Conservation (phyloP, 495 filamentous ascomycete species). For the Bathelium albidoporum region DNA sequence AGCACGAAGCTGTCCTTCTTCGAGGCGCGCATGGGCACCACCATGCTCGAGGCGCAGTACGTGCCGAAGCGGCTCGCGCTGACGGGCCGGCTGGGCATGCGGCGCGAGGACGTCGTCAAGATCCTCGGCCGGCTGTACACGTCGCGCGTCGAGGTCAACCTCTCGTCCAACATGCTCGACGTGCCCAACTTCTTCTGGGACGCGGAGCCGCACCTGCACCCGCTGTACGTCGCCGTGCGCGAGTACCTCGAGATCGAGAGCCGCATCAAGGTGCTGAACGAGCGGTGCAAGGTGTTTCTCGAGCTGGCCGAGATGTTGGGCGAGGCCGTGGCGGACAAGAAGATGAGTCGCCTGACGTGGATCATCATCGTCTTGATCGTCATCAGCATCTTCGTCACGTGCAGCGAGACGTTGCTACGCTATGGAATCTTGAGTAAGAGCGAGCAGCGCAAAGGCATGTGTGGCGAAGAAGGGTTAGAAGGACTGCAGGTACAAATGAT, state of each 20-base stretch:
- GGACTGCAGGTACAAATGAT: not conserved
- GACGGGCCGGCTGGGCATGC: slow-evolving; percentile 86
- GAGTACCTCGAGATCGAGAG: slow-evolving; percentile 97
- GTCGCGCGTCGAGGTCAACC: slow-evolving; percentile 90
- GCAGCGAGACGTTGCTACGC: slow-evolving; percentile 74
- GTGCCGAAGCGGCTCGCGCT: slow-evolving; percentile 80
- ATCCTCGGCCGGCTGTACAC: slow-evolving; percentile 88
- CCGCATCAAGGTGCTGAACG: slow-evolving; percentile 89
- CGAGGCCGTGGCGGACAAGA: slow-evolving; percentile 84
- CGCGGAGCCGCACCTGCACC: slow-evolving; percentile 85
- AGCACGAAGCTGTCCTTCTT: slow-evolving; percentile 96
- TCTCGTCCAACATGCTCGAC: slow-evolving; percentile 95
- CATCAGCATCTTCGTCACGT: slow-evolving; percentile 81
- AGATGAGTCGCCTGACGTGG: slow-evolving; percentile 92
- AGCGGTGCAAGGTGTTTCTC: slow-evolving; percentile 91
- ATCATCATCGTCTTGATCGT: slow-evolving; percentile 94
- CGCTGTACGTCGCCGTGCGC: slow-evolving; percentile 85
- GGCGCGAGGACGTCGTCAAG: slow-evolving; percentile 78
- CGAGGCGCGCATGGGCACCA: slow-evolving; percentile 90
- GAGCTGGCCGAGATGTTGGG: slow-evolving; percentile 92
- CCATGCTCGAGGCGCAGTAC: slow-evolving; percentile 86
- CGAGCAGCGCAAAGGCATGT: slow-evolving; percentile 41
- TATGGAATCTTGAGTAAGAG: slow-evolving; percentile 59
- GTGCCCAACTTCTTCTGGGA: slow-evolving; percentile 99
- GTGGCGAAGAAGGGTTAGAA: not conserved